Evolutionary conservation across 108 stramenopile genomes (phyloP), one percentile per base, ranked within the genome.

Genomic region (Skeletonema tropicum): DNA sequence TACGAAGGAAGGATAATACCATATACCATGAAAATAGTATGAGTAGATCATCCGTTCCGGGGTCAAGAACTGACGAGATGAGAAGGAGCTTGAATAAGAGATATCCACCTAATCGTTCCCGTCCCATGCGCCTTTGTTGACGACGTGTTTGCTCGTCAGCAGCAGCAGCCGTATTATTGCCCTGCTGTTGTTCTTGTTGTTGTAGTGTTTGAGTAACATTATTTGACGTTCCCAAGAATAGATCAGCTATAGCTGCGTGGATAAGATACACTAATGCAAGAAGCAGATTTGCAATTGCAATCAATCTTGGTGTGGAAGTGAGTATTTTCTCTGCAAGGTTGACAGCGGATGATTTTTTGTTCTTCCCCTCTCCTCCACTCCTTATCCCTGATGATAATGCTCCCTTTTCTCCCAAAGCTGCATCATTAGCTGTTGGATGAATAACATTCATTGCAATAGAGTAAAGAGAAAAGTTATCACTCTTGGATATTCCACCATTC

Each of bases 41-140:
- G 60, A 93, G 67, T 32, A 91, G 71, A 66, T 93, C 90, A 26
- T 89, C 62, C 2, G 84, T 86, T 55, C 89, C 90, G 15, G 90
- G 87, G 66, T 82, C 79, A 58, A 90, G 77, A 23, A 91, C 90
- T 4, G 90, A 84, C 0, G 87, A 83, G 9, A 91, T 82, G 11
- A 93, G 70, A 1, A 93, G 73, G n/a, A 93, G 76, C 57, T 93
- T 93, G 77, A 91, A 93, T 0, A 93, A 67, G 41, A 91, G 63
- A 67, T 84, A 91, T 9, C 90, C 90, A 11, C 82, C 87, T 46
- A 91, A 64, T 11, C 87, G 76, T 67, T 90, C 89, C 19, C 87
- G 67, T 38, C 85, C 86, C 14, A 49, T 33, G 32, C 82, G 69
- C 17, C 76, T 36, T 41, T 62, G 80, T 41, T 62, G 80, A 9